These are phyloP conservation scores for Lecanicillium sp. DNA, from an alignment of 2,329 filamentous ascomycete genomes.

Conservation along the genomic window DNA sequence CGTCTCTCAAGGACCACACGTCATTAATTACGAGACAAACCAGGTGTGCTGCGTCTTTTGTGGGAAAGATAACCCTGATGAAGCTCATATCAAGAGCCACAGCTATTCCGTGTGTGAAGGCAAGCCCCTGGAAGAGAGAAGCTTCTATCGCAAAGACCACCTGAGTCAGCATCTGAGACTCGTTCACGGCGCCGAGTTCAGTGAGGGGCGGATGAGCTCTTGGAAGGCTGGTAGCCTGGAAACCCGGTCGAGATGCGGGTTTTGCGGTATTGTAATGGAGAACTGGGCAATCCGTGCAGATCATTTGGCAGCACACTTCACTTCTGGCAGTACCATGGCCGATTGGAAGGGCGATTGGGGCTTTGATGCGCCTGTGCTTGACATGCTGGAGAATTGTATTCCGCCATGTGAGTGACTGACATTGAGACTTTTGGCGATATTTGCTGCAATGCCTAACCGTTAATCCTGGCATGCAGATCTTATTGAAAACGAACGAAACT, in stretches of 20 bases:
- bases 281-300: constrained; percentile 54
- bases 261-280: constrained; percentile 54
- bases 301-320: constrained; percentile 60
- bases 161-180: constrained; percentile 56
- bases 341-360: constrained; percentile 66
- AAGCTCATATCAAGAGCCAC: constrained; percentile 49
- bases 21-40: constrained; percentile 51
- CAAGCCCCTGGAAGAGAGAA: constrained; percentile 51
- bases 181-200: constrained; percentile 55
- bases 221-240: constrained; percentile 55
- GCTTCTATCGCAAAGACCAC: constrained; percentile 60
- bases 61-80: constrained; percentile 43
- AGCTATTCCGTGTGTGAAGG: constrained; percentile 60
- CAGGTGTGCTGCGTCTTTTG: constrained; percentile 52
- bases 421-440: constrained; percentile 26
- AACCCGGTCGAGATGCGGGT: constrained; percentile 57
- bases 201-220: constrained; percentile 54
- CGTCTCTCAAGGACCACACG: constrained; percentile 48
- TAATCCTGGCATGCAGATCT: constrained; percentile 45
- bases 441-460: too few relatives aligned
- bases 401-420: constrained; percentile 50
- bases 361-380: constrained; percentile 52
- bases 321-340: constrained; percentile 56
- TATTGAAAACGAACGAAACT: constrained; percentile 55
- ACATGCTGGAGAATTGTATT: constrained; percentile 59